phyloP scores from a whole-genome alignment of 192 early-diverging fungal genomes.

The Gigaspora rosea region DNA sequence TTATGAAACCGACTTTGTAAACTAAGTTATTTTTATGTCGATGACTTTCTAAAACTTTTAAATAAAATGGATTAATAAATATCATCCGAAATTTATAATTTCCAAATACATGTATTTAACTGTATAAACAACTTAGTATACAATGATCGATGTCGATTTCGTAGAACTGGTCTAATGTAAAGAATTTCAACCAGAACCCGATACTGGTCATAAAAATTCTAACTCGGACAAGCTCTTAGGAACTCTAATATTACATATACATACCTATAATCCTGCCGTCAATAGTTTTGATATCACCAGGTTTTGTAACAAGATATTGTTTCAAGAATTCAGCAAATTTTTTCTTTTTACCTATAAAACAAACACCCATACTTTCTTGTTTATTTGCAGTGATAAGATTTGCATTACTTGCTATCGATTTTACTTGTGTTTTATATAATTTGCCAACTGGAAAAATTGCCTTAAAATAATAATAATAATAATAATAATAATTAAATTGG shows the following conservation, averaged over 20 bases:
- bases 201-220: too few species aligned
- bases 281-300: conserved; percentile 29
- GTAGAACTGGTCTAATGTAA: too few species aligned
- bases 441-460: conserved; percentile 84
- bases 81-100: too few species aligned
- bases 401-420: conserved; percentile 59
- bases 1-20: conserved; percentile 13
- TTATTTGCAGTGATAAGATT: conserved; percentile 65
- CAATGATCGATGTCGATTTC: too few species aligned
- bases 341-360: conserved; percentile 85
- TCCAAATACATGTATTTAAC: too few species aligned
- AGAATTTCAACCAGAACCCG: too few species aligned
- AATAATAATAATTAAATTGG: too few species aligned
- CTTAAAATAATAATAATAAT: conserved; percentile 16
- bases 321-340: conserved; percentile 77
- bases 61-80: too few species aligned
- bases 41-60: too few species aligned
- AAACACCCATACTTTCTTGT: conserved; percentile 94
- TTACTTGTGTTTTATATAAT: conserved; percentile 73
- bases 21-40: conserved; percentile 36
- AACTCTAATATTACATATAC: too few species aligned
- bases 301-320: conserved; percentile 39
- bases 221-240: too few species aligned
- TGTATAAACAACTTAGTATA: too few species aligned
- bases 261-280: conserved; percentile 39